Base-by-base conservation (phyloP, 2,329 filamentous ascomycete genomes). In the Aureobasidium sp. region DNA sequence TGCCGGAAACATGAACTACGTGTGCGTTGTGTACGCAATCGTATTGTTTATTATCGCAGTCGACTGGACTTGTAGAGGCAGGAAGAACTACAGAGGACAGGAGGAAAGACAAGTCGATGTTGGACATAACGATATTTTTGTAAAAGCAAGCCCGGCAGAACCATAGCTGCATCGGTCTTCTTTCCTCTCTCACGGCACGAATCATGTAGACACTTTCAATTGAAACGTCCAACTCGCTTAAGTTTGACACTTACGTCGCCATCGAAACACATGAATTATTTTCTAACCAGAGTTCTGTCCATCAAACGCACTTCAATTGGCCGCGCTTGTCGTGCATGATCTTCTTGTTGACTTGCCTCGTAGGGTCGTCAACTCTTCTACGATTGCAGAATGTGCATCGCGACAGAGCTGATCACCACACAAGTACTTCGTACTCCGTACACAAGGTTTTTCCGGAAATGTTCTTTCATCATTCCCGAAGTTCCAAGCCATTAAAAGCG, bases 11-110 rank as follows among this genome's bases (percentile, higher is more conserved):
- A 64, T 64, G 63, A 64, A 64, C 36, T 77, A 77, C 60, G 74
- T 74, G 1, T 71, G 68, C 46, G 74, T 75, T 2, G 75, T 76
- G 0, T 77, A 76, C 65, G 74, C 72, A 15, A 74, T 74, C 0
- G 74, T 77, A 50, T 73, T 72, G 3, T 39, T 65, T 3, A 75
- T 77, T 26, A 73, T 71, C 62, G 61, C 74, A 0, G 65, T 67
- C 1, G 75, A 74, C 70, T 77, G 75, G 48, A 69, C 76, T 47
- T 66, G 74, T 2, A 61, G 72, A 3, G 75, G 75, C 1, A 67
- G 72, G 50, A 76, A 74, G 66, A 61, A 67, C 5, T 77, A 62
- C 50, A 51, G 44, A n/a, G 58, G 63, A 8, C 51, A 62, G 42
- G 56, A 50, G 15, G 46, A 60, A 6, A 51, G 23, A 41, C 39